phyloP scores from a whole-genome alignment of 257 asterid species.

The Jasminum sambac region DNA sequence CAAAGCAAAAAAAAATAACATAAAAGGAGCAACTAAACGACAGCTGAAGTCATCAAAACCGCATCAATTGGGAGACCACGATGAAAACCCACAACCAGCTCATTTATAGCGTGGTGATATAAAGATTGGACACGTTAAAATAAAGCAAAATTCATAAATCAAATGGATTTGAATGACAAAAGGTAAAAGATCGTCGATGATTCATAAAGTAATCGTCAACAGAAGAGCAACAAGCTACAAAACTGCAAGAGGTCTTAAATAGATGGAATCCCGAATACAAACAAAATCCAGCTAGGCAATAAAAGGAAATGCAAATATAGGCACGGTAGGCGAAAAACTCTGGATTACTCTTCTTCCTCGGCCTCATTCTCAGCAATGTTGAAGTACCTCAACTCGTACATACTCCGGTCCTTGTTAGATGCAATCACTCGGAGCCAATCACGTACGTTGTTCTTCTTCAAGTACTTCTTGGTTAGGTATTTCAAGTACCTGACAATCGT shows the following conservation, averaged over 20 bases:
- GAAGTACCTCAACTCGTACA: constrained; percentile 13
- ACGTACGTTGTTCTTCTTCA: constrained; percentile 25
- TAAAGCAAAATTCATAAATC: no score
- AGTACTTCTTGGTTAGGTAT: constrained; percentile 25
- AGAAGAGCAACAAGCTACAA: background rate
- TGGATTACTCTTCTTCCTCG: constrained; percentile 22
- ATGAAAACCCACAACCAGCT: no score
- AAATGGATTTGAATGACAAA: no score
- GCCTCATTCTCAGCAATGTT: constrained; percentile 25
- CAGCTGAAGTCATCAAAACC: no score
- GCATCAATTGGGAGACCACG: no score
- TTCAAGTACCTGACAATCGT: constrained; percentile 18
- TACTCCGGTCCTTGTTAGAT: constrained; percentile 16
- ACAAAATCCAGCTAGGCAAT: background rate
- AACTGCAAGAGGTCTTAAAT: background rate
- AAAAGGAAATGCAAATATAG: background rate
- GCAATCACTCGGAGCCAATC: constrained; percentile 29
- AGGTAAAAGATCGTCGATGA: no score
- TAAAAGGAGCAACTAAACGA: no score
- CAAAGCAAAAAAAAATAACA: no score
- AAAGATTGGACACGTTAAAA: no score
- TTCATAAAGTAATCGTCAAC: no score
- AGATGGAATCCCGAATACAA: background rate
- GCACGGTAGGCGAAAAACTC: background rate
- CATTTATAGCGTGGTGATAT: no score